Evolutionary conservation across 345 rosid genomes (phyloP).

Genomic region (Bruguiera gymnorhiza): DNA sequence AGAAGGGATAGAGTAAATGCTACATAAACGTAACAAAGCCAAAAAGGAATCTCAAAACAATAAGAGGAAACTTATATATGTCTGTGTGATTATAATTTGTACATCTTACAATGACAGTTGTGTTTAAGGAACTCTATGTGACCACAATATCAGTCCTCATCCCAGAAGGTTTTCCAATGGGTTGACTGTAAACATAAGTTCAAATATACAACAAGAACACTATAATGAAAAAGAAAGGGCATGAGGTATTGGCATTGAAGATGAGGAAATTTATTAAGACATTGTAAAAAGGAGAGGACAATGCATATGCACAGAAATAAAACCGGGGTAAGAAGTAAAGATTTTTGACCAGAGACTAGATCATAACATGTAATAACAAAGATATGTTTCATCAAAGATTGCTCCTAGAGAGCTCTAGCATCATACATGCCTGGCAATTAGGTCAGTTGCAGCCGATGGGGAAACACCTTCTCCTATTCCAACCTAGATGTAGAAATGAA

Average conservation of each 20-base stretch:
- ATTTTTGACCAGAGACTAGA: too few species aligned
- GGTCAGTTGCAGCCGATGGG: constrained; percentile 97
- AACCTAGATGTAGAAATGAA: constrained; percentile 50
- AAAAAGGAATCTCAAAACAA: not conserved
- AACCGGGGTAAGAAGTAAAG: too few species aligned
- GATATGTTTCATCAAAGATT: constrained; percentile 8
- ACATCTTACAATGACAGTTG: not conserved
- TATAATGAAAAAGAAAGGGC: not conserved
- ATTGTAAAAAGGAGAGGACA: not conserved
- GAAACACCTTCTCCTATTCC: constrained; percentile 99
- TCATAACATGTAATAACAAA: too few species aligned
- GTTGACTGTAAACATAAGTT: not conserved
- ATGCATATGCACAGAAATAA: too few species aligned
- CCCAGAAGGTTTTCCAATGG: not conserved
- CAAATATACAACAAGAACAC: not conserved
- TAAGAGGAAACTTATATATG: not conserved
- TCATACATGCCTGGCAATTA: constrained; percentile 87
- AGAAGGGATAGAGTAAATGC: not conserved
- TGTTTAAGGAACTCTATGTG: not conserved
- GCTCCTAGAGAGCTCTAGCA: constrained; percentile 21
- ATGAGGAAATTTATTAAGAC: not conserved
- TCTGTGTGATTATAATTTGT: not conserved
- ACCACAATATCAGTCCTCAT: not conserved
- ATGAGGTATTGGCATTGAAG: not conserved
- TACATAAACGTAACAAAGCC: not conserved